Base-by-base conservation (phyloP, 768 basidiomycete genomes). In the Tephrocybe rancida region DNA sequence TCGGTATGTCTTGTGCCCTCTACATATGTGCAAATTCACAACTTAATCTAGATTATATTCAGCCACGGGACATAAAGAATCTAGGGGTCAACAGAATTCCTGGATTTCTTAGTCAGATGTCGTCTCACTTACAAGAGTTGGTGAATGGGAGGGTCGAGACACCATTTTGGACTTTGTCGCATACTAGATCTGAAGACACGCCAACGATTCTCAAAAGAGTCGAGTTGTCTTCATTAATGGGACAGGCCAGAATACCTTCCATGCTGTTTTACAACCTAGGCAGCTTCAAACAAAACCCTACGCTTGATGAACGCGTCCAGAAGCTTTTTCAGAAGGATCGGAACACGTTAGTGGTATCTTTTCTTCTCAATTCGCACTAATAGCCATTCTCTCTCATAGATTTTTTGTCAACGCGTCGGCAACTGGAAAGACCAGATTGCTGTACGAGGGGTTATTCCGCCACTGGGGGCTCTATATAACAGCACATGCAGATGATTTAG, bases 381-480 rank as follows among this genome's bases (percentile, higher is more conserved):
- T 41, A 41, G 21, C 13, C 39, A 3, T 8, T 10, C 18, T 1
- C 16, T 21, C 16, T 37, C 16, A 27, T 22, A 53, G 52, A 19
- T 53, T 53, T 3, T 21, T 47, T 6, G 52, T 53, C 24, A 53
- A 53, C 21, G 44, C 52, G 1, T 53, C 52, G 10, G 52, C 44
- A 22, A 47, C 44, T 9, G 52, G 52, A 0, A 53, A 53, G 30
- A 47, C 52, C 5, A 44, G 45, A 27, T 38, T 49, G 11, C 22
- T 49, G 13, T 49, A 49, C 16, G 48, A 49, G n/a, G 48, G 48
- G 3, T 13, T 48, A 5, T 39, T 6, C 14, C 21, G 26, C 16
- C 6, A 48, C 16, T 48, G 35, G 48, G 48, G 48, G 11, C 14
- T 48, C 1, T 48, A 48, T 27, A 5, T 48, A 16, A 48, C 48